Evolutionary conservation across 495 filamentous ascomycete genomes (phyloP).

Genomic region (Hypoxylon intermedium): DNA sequence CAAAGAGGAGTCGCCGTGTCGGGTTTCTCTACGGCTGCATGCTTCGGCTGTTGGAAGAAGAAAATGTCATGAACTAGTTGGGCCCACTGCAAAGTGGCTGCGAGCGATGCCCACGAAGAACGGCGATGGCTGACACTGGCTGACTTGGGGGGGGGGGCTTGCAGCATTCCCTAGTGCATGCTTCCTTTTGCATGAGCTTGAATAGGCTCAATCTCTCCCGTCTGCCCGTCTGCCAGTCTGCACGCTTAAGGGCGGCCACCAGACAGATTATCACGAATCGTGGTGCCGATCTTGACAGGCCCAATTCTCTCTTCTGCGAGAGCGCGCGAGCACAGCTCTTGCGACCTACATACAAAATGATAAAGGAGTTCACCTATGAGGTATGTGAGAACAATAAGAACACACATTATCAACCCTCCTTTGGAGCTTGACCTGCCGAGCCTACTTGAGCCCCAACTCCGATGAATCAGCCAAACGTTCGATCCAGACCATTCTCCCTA

Average conservation of each 20-base stretch:
- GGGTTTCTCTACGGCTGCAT: slow-evolving; percentile 11
- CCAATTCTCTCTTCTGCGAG: too few relatives aligned
- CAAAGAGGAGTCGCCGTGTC: slow-evolving; percentile 1
- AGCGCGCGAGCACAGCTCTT: too few relatives aligned
- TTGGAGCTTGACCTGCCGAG: slow-evolving; percentile 5
- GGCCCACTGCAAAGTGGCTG: too few relatives aligned
- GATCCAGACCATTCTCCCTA: slow-evolving; percentile 37
- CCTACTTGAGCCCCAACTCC: slow-evolving; percentile 5
- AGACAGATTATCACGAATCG: too few relatives aligned
- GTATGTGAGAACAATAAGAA: too few relatives aligned
- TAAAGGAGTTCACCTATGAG: too few relatives aligned
- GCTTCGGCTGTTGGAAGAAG: slow-evolving; percentile 20
- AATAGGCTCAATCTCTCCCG: slow-evolving; percentile 13
- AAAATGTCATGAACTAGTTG: too few relatives aligned
- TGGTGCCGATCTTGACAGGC: too few relatives aligned
- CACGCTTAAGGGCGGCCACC: too few relatives aligned
- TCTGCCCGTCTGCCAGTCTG: slow-evolving; percentile 16
- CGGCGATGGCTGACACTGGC: slow-evolving; percentile 24
- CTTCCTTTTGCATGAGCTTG: slow-evolving; percentile 8
- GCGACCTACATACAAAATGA: too few relatives aligned
- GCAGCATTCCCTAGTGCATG: slow-evolving; percentile 17
- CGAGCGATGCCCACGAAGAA: slow-evolving; percentile 26
- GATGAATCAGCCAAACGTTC: slow-evolving; percentile 35
- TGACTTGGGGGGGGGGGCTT: slow-evolving; percentile 16
- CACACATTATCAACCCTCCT: not conserved